Percentiles rank a stretch among this genome's conserved stretches.
Conservation (phyloP, 2,329 filamentous ascomycete genomes). For the Neonectria coccinea region DNA sequence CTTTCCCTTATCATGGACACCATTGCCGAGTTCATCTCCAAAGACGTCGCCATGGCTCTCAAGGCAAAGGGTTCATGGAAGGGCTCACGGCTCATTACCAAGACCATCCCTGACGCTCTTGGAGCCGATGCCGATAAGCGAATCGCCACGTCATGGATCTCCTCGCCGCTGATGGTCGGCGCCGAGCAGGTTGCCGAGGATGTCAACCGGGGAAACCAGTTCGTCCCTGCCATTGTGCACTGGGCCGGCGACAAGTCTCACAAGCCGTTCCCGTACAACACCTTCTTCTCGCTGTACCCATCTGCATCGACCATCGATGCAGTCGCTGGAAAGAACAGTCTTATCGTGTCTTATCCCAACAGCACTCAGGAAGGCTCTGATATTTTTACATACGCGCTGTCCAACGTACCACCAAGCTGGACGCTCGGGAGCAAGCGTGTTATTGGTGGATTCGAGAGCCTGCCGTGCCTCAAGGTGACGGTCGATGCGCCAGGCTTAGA, state of each 20-base stretch:
- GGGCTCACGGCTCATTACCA: constrained; percentile 51
- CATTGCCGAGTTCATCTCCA: constrained; percentile 46
- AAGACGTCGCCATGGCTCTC: constrained; percentile 44
- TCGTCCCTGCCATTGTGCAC: constrained; percentile 59
- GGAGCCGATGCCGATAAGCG: constrained; percentile 44
- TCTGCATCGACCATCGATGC: constrained; percentile 57
- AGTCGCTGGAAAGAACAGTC: constrained; percentile 48
- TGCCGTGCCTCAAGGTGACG: constrained; percentile 55
- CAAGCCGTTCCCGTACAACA: constrained; percentile 53
- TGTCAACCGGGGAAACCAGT: constrained; percentile 53
- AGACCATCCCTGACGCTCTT: constrained; percentile 52
- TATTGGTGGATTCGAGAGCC: constrained; percentile 48
- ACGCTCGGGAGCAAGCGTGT: constrained; percentile 48
- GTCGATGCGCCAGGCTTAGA: constrained; percentile 54
- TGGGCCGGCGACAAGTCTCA: constrained; percentile 57
- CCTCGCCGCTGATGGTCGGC: constrained; percentile 57
- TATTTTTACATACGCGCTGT: constrained; percentile 55
- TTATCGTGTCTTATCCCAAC: constrained; percentile 55
- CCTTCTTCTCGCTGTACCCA: constrained; percentile 56
- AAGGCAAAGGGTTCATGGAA: constrained; percentile 49
- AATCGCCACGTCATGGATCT: constrained; percentile 55
- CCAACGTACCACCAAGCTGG: constrained; percentile 54
- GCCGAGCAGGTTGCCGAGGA: constrained; percentile 52
- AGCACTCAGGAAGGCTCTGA: constrained; percentile 53
- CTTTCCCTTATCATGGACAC: constrained; percentile 54